phyloP scores from a whole-genome alignment of 2,329 filamentous ascomycete species.

The Pseudogymnoascus sp. region DNA sequence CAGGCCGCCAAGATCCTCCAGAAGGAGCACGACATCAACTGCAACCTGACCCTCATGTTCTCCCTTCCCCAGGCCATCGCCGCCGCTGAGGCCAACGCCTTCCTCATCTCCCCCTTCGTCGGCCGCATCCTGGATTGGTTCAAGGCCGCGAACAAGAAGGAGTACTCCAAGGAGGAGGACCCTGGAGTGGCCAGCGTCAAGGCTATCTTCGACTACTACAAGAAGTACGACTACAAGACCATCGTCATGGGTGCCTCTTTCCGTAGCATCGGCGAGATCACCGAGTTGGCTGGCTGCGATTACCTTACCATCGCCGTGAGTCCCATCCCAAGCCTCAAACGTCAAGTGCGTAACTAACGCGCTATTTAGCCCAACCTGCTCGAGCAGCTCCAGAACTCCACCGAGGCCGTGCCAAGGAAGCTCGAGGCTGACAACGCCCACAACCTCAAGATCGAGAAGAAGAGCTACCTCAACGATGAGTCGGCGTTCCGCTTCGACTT shows the following conservation, averaged over 20 bases:
- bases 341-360: neutral
- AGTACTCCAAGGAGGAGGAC: constrained; percentile 83
- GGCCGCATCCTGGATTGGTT: constrained; percentile 99
- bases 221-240: constrained; percentile 98
- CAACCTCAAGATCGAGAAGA: constrained; percentile 73
- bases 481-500: constrained; percentile 93
- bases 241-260: constrained; percentile 99
- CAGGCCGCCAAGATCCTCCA: constrained; percentile 96
- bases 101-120: constrained; percentile 98
- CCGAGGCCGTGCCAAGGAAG: constrained; percentile 80
- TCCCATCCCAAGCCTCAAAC: constrained; percentile 18
- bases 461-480: constrained; percentile 85
- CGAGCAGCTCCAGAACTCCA: constrained; percentile 86
- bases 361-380: constrained; percentile 70
- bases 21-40: constrained; percentile 92
- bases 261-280: constrained; percentile 94
- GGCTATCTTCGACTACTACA: constrained; percentile 99
- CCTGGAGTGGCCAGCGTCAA: constrained; percentile 92
- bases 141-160: constrained; percentile 93
- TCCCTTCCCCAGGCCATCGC: constrained; percentile 89
- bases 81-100: constrained; percentile 88
- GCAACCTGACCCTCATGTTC: constrained; percentile 99
- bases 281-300: constrained; percentile 94
- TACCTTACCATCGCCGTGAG: constrained; percentile 95
- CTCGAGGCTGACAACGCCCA: constrained; percentile 63